Evolutionary conservation across 768 basidiomycete species (phyloP).

Genomic region (Pleurotus platypus): DNA sequence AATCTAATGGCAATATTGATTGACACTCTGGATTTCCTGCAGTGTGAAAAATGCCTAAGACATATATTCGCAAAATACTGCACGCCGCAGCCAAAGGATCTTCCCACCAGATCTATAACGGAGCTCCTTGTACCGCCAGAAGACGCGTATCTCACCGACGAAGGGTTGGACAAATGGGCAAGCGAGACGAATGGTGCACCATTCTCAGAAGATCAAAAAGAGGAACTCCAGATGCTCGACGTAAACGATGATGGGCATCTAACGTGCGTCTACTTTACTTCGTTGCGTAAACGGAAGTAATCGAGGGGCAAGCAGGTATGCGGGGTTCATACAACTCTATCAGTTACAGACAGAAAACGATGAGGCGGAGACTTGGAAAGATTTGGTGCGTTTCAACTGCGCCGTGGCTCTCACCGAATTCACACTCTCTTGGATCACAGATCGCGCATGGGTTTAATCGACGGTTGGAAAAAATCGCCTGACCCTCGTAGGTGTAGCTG

Average conservation of each 20-base stretch:
- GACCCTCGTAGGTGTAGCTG: too few species aligned
- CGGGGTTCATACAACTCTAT: conserved; percentile 77
- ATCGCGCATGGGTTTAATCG: conserved; percentile 77
- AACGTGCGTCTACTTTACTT: conserved; percentile 49
- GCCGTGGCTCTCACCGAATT: not conserved
- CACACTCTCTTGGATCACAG: conserved; percentile 25
- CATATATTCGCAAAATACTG: conserved; percentile 83
- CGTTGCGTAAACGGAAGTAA: not conserved
- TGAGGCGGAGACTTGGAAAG: conserved; percentile 82
- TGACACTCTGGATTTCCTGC: not conserved
- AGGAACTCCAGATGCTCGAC: conserved; percentile 78
- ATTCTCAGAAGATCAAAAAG: conserved; percentile 74
- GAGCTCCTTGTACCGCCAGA: conserved; percentile 41
- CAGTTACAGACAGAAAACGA: conserved; percentile 84
- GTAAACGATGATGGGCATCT: conserved; percentile 66
- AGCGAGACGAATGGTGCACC: conserved; percentile 78
- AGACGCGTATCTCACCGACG: conserved; percentile 52
- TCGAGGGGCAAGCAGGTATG: not conserved
- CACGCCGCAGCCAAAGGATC: conserved; percentile 34
- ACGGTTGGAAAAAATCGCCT: conserved; percentile 47
- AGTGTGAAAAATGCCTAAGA: conserved; percentile 68
- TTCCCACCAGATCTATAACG: conserved; percentile 10
- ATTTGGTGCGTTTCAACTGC: conserved; percentile 48
- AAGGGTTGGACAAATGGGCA: conserved; percentile 74
- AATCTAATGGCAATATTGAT: not conserved